phyloP scores from a whole-genome alignment of 2,329 filamentous ascomycete species.

The Penicillium sp. region DNA sequence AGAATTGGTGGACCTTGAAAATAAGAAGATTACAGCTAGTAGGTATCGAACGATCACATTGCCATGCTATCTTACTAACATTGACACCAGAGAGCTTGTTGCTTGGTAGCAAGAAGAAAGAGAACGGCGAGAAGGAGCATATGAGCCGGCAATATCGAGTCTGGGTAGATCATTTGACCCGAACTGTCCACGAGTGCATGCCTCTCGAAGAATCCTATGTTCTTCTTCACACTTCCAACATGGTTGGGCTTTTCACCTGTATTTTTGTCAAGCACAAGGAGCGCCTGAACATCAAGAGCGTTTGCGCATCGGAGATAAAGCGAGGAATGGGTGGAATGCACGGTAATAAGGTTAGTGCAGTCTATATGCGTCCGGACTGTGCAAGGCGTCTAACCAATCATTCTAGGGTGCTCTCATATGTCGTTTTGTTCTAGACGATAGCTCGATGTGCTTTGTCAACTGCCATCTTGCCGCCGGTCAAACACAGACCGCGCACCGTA shows the following conservation, averaged over 20 bases:
- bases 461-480: slow-evolving; percentile 96
- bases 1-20: slow-evolving; percentile 95
- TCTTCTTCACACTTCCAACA: slow-evolving; percentile 80
- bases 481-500: slow-evolving; percentile 82
- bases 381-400: slow-evolving; percentile 9
- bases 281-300: slow-evolving; percentile 71
- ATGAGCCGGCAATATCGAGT: slow-evolving; percentile 98
- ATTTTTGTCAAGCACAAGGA: slow-evolving; percentile 86
- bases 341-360: slow-evolving; percentile 73
- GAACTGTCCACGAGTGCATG: slow-evolving; percentile 80
- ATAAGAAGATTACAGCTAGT: slow-evolving; percentile 97
- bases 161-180: slow-evolving; percentile 87
- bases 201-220: slow-evolving; percentile 75
- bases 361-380: background rate
- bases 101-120: slow-evolving; percentile 77
- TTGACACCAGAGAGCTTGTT: slow-evolving; percentile 69
- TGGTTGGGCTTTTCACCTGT: slow-evolving; percentile 94
- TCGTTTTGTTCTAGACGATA: slow-evolving; percentile 92
- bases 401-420: slow-evolving; percentile 75
- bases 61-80: background rate
- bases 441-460: slow-evolving; percentile 92
- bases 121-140: slow-evolving; percentile 72
- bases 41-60: slow-evolving; percentile 32
- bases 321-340: slow-evolving; percentile 93
- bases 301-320: slow-evolving; percentile 83